These are phyloP conservation scores for Trichosporon sp. DNA, from an alignment of 1,284 basidiomycete genomes.

Conservation along the genomic window DNA sequence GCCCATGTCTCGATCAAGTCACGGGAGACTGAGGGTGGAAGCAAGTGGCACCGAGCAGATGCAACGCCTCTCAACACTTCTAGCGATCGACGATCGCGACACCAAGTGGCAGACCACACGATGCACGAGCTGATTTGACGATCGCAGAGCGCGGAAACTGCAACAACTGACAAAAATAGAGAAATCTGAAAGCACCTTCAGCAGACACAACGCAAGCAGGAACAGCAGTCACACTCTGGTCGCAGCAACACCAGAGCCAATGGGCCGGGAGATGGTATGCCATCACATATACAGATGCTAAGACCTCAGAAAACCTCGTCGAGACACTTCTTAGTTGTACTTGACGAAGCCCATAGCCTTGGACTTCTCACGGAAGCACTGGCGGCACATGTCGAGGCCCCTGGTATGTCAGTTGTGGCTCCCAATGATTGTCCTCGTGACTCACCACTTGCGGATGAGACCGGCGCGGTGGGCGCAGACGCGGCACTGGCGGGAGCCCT, in stretches of 20 bases:
- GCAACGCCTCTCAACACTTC: too few species aligned
- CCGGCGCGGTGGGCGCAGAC: constrained; percentile 93
- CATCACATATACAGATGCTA: constrained; percentile 20
- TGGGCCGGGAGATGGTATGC: constrained; percentile 14
- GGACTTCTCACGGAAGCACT: constrained; percentile 94
- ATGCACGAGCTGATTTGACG: too few species aligned
- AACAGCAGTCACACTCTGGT: background rate
- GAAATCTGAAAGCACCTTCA: background rate
- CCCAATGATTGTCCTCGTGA: background rate
- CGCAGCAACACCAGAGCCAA: background rate
- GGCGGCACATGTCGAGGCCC: constrained; percentile 92
- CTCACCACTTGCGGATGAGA: constrained; percentile 61
- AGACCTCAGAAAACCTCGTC: constrained; percentile 10
- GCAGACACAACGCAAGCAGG: background rate
- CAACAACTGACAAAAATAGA: background rate
- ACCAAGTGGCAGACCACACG: too few species aligned
- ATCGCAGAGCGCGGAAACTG: too few species aligned
- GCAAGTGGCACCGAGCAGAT: too few species aligned
- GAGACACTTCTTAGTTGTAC: constrained; percentile 31
- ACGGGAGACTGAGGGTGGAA: too few species aligned
- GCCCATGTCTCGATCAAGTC: background rate
- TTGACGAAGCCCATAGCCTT: constrained; percentile 89
- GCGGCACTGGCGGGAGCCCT: constrained; percentile 92
- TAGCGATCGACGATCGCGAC: too few species aligned
- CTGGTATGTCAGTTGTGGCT: constrained; percentile 21